Conservation (phyloP, 2,329 filamentous ascomycete species). For the Curvularia spicifera region DNA sequence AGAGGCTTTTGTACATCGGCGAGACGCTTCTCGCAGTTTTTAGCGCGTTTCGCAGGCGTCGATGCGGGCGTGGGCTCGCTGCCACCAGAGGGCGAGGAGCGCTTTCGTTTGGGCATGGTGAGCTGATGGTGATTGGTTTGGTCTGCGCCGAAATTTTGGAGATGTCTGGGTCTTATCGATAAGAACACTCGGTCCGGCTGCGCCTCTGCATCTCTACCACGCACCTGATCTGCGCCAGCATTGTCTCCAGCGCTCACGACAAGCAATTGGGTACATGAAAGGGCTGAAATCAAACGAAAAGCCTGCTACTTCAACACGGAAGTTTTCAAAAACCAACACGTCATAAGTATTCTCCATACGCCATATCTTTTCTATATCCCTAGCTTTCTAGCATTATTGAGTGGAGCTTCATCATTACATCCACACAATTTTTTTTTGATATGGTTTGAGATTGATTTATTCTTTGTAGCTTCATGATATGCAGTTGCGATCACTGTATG, state of each 20-base stretch:
- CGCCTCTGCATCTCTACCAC: not conserved
- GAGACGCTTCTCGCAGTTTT: constrained; percentile 53
- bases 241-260: not conserved
- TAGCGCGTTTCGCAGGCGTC: constrained; percentile 27
- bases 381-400: too few species aligned
- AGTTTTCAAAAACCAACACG: too few species aligned
- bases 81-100: constrained; percentile 27
- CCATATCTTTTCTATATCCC: too few species aligned
- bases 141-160: constrained; percentile 19
- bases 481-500: too few species aligned
- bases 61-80: constrained; percentile 5
- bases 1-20: constrained; percentile 65
- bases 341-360: too few species aligned
- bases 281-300: not conserved
- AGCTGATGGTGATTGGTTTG: constrained; percentile 8
- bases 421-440: too few species aligned
- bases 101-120: constrained; percentile 48
- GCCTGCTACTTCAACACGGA: too few species aligned
- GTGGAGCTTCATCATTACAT: too few species aligned
- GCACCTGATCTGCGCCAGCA: not conserved
- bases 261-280: not conserved
- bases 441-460: too few species aligned
- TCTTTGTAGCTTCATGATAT: too few species aligned
- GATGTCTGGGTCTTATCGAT: constrained; percentile 17
- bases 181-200: constrained; percentile 5